Evolutionary conservation across 2,329 filamentous ascomycete genomes (phyloP), one percentile per base, ranked within the genome.

Genomic region (Arthrocladium fulminans): DNA sequence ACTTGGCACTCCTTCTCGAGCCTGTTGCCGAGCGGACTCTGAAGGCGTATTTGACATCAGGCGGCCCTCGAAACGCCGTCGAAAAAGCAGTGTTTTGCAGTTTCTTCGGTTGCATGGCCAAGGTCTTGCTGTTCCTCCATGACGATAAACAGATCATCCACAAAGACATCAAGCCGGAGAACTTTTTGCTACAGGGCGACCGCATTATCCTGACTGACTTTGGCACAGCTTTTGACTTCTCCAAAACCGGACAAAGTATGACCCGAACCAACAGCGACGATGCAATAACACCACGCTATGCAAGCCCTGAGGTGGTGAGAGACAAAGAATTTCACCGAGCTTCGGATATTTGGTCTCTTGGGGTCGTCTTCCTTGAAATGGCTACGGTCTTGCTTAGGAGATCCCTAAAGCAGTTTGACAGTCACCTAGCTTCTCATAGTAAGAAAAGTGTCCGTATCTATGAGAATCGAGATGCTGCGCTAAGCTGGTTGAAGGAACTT

Each of bases 201-300:
- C 92, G 97, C 73, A 89, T 98, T 71, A 98, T 97, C 69, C 89
- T 98, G 61, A 94, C 88, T 3, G 90, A 98, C 67, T 98, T 97
- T 62, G 90, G 90, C 44, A 32, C 29, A 32, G 29, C 29, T n/a
- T 32, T 32, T n/a, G 29, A 32, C n/a, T 32, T 32, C n/a, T 32
- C 29, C 29, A 32, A 32, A n/a, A 32, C 29, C 29, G 29, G 29
- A 9, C 29, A 32, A n/a, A 32, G 29, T n/a, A 32, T 32, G 29
- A 32, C 29, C 29, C 9, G n/a, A n/a, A 32, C 9, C 29, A 32
- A 32, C 29, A 32, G 29, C n/a, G 29, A 32, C 29, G 29, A 32
- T n/a, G 29, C 29, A 9, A 9, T 32, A n/a, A 32, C 29, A 9
- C 29, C 9, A 9, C 9, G 29, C 9, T 32, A 32, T 32, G 29